These are phyloP conservation scores for Backusella macrospora DNA, from an alignment of 192 early-diverging fungal genomes.

Conservation along the genomic window DNA sequence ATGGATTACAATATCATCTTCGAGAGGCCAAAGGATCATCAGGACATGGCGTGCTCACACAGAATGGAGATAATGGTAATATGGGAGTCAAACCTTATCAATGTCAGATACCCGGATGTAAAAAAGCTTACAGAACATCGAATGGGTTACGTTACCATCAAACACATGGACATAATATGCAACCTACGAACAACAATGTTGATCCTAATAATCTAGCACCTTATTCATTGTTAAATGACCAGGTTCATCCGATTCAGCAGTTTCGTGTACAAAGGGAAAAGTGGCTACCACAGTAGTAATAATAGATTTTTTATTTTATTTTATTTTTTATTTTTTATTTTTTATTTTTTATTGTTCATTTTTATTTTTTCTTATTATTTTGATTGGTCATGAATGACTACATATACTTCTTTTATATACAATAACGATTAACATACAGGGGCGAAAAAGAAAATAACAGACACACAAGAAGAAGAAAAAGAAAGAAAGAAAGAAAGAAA, in stretches of 20 bases:
- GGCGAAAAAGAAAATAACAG: no score
- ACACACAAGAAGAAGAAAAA: no score
- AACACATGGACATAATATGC: conserved; percentile 33
- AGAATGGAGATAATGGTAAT: background rate
- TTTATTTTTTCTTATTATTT: no score
- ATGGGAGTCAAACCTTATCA: conserved; percentile 32
- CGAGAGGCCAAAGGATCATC: conserved; percentile 57
- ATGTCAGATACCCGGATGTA: conserved; percentile 45
- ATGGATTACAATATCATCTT: conserved; percentile 81
- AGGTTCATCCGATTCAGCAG: background rate
- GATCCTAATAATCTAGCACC: background rate
- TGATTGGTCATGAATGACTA: no score
- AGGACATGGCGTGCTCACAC: conserved; percentile 23
- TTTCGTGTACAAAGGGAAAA: background rate
- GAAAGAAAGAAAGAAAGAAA: no score
- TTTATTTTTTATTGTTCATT: background rate
- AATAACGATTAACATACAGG: no score
- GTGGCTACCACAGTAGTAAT: background rate
- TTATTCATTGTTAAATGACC: background rate
- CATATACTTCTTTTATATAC: no score
- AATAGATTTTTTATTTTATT: background rate
- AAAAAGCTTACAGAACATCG: conserved; percentile 42
- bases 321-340: background rate
- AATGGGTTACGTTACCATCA: conserved; percentile 49
- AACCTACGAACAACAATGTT: background rate